Conservation (phyloP, 352 stramenopile genomes). For the Nothophytophthora sp. region DNA sequence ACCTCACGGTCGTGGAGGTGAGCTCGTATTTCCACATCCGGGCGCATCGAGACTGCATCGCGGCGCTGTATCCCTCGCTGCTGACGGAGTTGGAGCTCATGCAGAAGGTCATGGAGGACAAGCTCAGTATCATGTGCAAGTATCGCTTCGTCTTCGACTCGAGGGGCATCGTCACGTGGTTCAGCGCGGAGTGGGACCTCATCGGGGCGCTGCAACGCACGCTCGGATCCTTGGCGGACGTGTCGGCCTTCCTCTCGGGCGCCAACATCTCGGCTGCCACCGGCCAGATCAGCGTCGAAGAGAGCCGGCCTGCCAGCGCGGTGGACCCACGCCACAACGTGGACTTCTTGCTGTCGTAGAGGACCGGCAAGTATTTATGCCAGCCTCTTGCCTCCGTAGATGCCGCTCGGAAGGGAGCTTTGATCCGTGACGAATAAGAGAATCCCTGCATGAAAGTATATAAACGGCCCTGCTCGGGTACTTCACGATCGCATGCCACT, state of each 20-base stretch:
- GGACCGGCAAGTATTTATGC: conserved; percentile 18
- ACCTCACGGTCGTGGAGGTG: conserved; percentile 47
- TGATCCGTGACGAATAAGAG: no score
- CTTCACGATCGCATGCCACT: no score
- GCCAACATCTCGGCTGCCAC: conserved; percentile 60
- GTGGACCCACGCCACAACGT: conserved; percentile 37
- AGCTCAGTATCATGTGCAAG: conserved; percentile 37
- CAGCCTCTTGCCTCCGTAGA: no score
- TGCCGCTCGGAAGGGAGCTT: no score
- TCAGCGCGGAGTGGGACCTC: conserved; percentile 60
- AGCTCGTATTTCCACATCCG: conserved; percentile 38
- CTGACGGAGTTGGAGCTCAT: conserved; percentile 41
- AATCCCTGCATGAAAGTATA: no score
- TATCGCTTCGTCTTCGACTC: conserved; percentile 58
- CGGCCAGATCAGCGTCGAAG: conserved; percentile 34
- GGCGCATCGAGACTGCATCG: conserved; percentile 39
- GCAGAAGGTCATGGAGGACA: conserved; percentile 45
- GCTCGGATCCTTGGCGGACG: conserved; percentile 40
- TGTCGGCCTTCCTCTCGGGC: conserved; percentile 35
- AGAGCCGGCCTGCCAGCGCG: background rate
- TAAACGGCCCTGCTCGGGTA: no score
- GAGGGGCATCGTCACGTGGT: conserved; percentile 40
- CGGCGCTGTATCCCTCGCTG: conserved; percentile 46
- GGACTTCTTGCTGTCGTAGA: conserved; percentile 48
- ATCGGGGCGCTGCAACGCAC: conserved; percentile 40